Evolutionary conservation across 768 basidiomycete genomes (phyloP).

Genomic region (Tylopilus plumbeoviolaceoides): DNA sequence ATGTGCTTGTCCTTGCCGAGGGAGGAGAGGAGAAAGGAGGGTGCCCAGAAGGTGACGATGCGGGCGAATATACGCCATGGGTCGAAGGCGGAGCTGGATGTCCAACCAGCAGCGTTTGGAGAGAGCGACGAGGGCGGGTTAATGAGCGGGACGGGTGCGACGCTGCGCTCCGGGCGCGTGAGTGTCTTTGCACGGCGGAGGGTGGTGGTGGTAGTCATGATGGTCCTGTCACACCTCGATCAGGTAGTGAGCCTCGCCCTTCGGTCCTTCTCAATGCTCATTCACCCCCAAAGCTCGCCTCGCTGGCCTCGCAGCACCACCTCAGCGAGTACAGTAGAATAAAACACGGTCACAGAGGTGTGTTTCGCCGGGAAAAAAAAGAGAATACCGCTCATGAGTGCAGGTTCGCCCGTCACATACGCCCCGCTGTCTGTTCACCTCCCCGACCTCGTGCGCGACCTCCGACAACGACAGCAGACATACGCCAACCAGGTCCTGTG

Average conservation of each 20-base stretch:
- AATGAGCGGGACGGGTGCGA: conserved; percentile 92
- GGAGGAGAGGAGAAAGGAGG: conserved; percentile 65
- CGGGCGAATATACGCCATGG: conserved; percentile 82
- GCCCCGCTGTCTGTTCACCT: conserved; percentile 58
- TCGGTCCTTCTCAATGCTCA: too few relatives aligned
- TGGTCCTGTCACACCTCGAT: too few relatives aligned
- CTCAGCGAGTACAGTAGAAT: conserved; percentile 63
- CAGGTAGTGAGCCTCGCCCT: too few relatives aligned
- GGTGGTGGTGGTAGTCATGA: conserved; percentile 41
- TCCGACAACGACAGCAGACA: conserved; percentile 49
- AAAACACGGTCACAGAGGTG: conserved; percentile 56
- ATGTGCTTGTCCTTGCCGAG: conserved; percentile 71
- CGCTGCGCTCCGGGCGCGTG: conserved; percentile 90
- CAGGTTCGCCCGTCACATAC: conserved; percentile 59
- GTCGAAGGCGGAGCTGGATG: conserved; percentile 35
- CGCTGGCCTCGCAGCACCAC: conserved; percentile 73
- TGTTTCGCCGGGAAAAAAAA: neutral
- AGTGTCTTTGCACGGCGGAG: conserved; percentile 92
- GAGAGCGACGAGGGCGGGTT: conserved; percentile 61
- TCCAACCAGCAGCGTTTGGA: conserved; percentile 35
- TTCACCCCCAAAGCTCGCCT: too few relatives aligned
- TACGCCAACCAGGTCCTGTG: conserved; percentile 39
- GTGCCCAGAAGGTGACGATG: conserved; percentile 89
- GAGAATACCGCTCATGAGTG: too few relatives aligned
- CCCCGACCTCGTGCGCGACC: conserved; percentile 52